Evolutionary conservation across 257 asterid species (phyloP), one percentile per base, ranked within the genome.

Genomic region (Dorcoceras hygrometricum): DNA sequence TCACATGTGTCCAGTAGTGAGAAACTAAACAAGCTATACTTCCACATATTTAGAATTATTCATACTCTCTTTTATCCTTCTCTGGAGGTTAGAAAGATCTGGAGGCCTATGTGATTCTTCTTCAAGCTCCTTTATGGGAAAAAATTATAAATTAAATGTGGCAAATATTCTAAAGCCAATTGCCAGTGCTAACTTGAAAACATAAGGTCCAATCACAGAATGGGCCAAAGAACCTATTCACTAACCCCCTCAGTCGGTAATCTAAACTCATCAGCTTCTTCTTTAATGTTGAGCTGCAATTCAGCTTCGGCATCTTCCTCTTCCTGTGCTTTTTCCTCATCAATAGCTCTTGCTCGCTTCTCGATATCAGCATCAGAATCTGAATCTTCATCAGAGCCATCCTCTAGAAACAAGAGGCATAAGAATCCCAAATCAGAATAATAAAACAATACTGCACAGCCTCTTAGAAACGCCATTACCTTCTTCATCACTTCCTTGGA

Each of bases 11-110:
- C 16, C 2, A 28, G 23, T 12, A 27, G 62, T 23, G 63, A 68
- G 63, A 63, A 60, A 25, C 64, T 24, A 65, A 73, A 46, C 24
- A 28, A 56, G 7, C 8, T n/a, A 59, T 5, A 39, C 51, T 26
- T 64, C 12, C 23, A 56, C n/a, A 66, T 22, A 19, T 22, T 56
- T 63, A 26, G 10, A 43, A 50, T 16, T 6, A 66, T 29, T 80
- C 95, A 73, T 73, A 90, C 99, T 79, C 79, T 90, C 91, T 88
- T 87, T 90, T 79, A 88, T 88, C 82, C 97, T 85, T 72, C 92
- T 76, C 70, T 78, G 96, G 60, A 93, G 89, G 79, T 66, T 83
- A 18, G 89, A 65, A 67, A 90, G 94, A 85, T 93, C 96, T n/a
- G 95, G 97, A 65, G 96, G 96, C 26, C 84, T 67, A 23, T 78